Evolutionary conservation across 164 flowering plant species (phyloP).

Genomic region (Nelumbo lutea): DNA sequence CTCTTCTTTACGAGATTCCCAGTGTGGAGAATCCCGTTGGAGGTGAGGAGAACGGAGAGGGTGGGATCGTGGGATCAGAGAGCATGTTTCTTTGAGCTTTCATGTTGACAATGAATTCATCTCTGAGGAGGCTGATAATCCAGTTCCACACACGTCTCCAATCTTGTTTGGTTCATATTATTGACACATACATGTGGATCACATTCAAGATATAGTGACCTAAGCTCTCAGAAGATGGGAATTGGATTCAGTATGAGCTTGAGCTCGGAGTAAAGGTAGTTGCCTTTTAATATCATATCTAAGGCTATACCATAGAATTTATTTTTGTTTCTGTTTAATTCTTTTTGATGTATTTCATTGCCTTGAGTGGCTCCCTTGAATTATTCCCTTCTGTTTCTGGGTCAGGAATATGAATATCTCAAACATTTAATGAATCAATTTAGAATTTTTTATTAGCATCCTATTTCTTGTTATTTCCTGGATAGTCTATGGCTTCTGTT

Average conservation of each 20-base stretch:
- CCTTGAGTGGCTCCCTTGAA: background rate
- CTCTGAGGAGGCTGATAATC: conserved; percentile 98
- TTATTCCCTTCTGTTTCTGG: background rate
- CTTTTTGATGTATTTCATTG: background rate
- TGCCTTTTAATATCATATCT: background rate
- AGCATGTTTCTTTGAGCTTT: conserved; percentile 93
- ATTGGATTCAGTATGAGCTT: conserved; percentile 81
- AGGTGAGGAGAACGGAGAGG: conserved; percentile 29
- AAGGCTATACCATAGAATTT: background rate
- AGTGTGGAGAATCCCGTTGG: conserved; percentile 61
- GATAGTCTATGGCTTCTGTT: background rate
- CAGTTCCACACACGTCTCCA: conserved; percentile 81
- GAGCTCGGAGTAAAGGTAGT: conserved; percentile 89
- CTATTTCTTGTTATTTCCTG: background rate
- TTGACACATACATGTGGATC: conserved; percentile 96
- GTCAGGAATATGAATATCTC: background rate
- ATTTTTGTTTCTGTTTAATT: too few species aligned
- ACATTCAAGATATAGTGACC: conserved; percentile 88
- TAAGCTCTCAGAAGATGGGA: conserved; percentile 92
- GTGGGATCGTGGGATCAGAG: conserved; percentile 68
- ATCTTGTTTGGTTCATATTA: conserved; percentile 81
- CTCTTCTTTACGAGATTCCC: conserved; percentile 87
- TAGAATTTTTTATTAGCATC: background rate
- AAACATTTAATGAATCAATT: background rate
- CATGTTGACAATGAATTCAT: conserved; percentile 96